Evolutionary conservation across 257 asterid species (phyloP), one percentile per base, ranked within the genome.

Genomic region (Dorcoceras hygrometricum): DNA sequence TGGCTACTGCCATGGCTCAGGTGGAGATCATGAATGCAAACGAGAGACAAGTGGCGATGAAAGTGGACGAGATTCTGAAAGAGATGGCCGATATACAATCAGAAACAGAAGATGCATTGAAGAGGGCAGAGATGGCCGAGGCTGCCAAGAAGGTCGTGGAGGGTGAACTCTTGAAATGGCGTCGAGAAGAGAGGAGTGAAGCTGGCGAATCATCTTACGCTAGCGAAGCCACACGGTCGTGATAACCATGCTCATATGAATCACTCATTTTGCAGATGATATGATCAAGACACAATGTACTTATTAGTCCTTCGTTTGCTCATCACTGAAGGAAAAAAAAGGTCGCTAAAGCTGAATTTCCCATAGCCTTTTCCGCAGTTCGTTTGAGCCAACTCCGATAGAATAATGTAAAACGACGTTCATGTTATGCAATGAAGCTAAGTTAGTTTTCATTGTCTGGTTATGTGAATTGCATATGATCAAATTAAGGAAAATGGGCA

Each of bases 51-150:
- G 39, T 32, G 34, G 29, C 63, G 6, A 63, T 75, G 81, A 78
- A 81, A 59, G 58, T 84, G 71, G 91, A 78, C 56, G 77, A 9
- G 50, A n/a, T 77, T 26, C 19, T 68, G 75, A 75, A 80, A 68
- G 84, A 89, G 62, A 80, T 59, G 20, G 84, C 69, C 54, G 80
- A 76, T 56, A 65, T 78, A 59, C 73, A 77, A 68, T 73, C 80
- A 20, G 90, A 85, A 78, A 84, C 65, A 31, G 68, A 77, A 62
- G 88, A 81, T n/a, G 87, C 88, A 60, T 24, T 78, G 29, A 84
- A 87, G 82, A 76, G 65, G 65, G 87, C 96, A 36, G 87, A 78
- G 67, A 84, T 80, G 81, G 96, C 91, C 4, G 96, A 84, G 65
- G 90, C 92, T 0, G 95, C 88, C 4, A 83, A 72, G 57, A 75